These are phyloP conservation scores for Serendipita sp. DNA, from an alignment of 768 basidiomycete species.

Conservation along the genomic window DNA sequence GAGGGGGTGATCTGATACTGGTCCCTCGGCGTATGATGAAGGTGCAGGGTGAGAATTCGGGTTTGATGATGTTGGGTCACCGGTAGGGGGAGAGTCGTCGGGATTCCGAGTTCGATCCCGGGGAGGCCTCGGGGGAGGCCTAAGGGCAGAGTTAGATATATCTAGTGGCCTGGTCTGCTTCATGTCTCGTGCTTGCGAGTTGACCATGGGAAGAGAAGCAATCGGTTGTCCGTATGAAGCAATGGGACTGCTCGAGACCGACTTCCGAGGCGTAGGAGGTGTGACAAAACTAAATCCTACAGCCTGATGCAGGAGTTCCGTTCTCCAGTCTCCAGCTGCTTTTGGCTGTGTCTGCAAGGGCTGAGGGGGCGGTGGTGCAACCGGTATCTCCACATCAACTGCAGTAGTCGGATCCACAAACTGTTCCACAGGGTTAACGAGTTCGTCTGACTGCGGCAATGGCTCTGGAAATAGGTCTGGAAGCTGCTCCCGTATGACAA, in stretches of 20 bases:
- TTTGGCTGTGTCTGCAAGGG: constrained; percentile 17
- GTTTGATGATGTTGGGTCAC: background rate
- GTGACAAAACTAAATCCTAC: constrained; percentile 33
- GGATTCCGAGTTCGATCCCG: background rate
- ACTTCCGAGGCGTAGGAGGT: background rate
- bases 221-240: background rate
- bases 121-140: background rate
- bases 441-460: constrained; percentile 30
- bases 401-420: constrained; percentile 3
- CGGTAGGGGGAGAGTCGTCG: constrained; percentile 1
- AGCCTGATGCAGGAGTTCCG: constrained; percentile 56
- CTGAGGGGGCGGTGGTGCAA: constrained; percentile 29
- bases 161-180: constrained; percentile 26
- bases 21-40: background rate
- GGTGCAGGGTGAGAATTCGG: background rate
- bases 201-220: constrained; percentile 35
- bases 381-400: background rate
- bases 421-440: constrained; percentile 16
- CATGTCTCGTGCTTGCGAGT: constrained; percentile 18
- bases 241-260: background rate
- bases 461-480: background rate
- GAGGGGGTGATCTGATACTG: background rate
- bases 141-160: constrained; percentile 10
- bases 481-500: background rate
- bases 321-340: constrained; percentile 48